phyloP scores from a whole-genome alignment of 2,329 filamentous ascomycete genomes.

The Arthrobotrys iridis region DNA sequence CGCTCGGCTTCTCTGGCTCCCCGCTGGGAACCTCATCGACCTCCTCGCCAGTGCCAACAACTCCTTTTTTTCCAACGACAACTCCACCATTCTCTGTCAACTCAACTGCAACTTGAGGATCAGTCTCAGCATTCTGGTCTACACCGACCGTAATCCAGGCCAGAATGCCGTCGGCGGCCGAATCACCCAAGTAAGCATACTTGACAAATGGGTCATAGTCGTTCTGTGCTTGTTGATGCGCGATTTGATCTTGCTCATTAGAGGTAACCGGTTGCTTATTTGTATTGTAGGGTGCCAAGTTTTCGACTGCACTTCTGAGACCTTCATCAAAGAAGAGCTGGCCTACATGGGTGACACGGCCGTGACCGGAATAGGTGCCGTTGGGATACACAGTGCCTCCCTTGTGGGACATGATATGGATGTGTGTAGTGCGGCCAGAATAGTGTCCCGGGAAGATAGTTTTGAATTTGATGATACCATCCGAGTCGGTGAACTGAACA shows the following conservation, averaged over 20 bases:
- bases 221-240: slow-evolving; percentile 65
- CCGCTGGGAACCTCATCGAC: slow-evolving; percentile 30
- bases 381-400: slow-evolving; percentile 61
- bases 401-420: slow-evolving; percentile 65
- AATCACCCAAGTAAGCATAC: slow-evolving; percentile 69
- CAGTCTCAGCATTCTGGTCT: slow-evolving; percentile 61
- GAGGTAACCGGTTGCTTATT: slow-evolving; percentile 65
- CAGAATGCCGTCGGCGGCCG: slow-evolving; percentile 66
- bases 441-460: slow-evolving; percentile 65
- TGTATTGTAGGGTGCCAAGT: slow-evolving; percentile 63
- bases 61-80: slow-evolving; percentile 54
- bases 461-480: slow-evolving; percentile 63
- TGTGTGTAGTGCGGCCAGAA: slow-evolving; percentile 64
- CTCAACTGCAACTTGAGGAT: slow-evolving; percentile 60
- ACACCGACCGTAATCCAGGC: slow-evolving; percentile 68
- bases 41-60: slow-evolving; percentile 51
- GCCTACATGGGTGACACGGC: slow-evolving; percentile 69
- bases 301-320: slow-evolving; percentile 67
- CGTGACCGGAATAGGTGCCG: slow-evolving; percentile 66
- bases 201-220: slow-evolving; percentile 70
- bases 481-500: slow-evolving; percentile 62
- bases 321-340: slow-evolving; percentile 73
- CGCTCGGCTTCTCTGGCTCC: slow-evolving; percentile 26
- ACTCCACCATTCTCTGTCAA: slow-evolving; percentile 61
- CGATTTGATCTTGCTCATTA: slow-evolving; percentile 67